These are phyloP conservation scores for Brasilioporus rufonigricans DNA, from an alignment of 768 basidiomycete genomes.

Conservation along the genomic window DNA sequence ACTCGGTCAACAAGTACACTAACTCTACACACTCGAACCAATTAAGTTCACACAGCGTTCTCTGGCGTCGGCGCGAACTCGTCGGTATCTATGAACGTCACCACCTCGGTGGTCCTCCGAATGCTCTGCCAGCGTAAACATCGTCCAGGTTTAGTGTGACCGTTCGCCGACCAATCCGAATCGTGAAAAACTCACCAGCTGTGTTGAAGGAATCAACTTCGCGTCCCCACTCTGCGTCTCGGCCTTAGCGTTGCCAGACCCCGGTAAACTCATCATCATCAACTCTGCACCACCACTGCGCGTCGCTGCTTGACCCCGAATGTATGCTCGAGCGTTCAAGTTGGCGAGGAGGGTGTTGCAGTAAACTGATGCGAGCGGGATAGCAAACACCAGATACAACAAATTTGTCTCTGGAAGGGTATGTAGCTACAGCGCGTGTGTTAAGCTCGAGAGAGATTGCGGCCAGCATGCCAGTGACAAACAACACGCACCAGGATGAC, in stretches of 20 bases:
- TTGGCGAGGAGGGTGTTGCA: slow-evolving; percentile 18
- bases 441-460: background rate
- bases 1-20: no score
- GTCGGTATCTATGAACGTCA: background rate
- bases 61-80: background rate
- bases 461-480: background rate
- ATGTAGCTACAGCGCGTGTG: background rate
- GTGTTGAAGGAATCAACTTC: no score
- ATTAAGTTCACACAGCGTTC: no score
- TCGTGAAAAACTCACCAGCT: no score
- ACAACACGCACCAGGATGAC: slow-evolving; percentile 5
- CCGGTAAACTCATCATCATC: no score
- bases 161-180: no score
- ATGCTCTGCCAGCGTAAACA: background rate
- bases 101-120: background rate
- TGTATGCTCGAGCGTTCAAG: slow-evolving; percentile 10
- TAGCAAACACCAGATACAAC: background rate
- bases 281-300: no score
- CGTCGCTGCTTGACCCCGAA: background rate
- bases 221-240: no score
- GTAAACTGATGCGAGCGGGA: slow-evolving; percentile 11
- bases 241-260: no score
- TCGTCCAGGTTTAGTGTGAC: no score
- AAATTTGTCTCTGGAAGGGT: background rate
- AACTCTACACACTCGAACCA: no score